phyloP scores from a whole-genome alignment of 345 rosid species.

The Eucalyptus coolabah region DNA sequence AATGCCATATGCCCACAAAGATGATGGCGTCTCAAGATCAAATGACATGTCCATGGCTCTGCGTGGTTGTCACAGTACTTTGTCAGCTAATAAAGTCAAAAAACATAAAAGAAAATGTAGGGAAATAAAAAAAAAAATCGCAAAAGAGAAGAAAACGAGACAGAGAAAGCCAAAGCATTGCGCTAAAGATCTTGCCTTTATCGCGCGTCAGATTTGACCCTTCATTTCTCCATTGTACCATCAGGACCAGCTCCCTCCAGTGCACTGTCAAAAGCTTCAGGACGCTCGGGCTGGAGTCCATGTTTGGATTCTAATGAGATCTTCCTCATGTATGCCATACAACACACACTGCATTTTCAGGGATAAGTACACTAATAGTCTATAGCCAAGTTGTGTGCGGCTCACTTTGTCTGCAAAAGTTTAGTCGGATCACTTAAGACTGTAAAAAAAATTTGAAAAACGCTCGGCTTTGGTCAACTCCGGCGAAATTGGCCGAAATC shows the following conservation, averaged over 20 bases:
- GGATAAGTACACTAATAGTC: too few species aligned
- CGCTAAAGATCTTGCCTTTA: not conserved
- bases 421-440: too few species aligned
- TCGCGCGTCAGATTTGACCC: not conserved
- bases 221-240: not conserved
- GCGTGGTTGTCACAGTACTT: not conserved
- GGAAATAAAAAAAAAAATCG: not conserved
- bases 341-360: not conserved
- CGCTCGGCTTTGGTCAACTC: too few species aligned
- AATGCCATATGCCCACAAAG: not conserved
- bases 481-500: too few species aligned
- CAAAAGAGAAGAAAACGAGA: not conserved
- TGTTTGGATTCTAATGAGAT: not conserved
- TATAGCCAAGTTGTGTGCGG: too few species aligned
- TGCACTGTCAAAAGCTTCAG: not conserved
- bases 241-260: not conserved
- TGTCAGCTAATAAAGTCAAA: not conserved
- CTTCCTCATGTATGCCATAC: not conserved
- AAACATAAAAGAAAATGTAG: not conserved
- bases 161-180: not conserved
- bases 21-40: not conserved
- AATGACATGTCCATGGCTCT: not conserved
- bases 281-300: not conserved
- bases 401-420: too few species aligned
- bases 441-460: too few species aligned